phyloP scores from a whole-genome alignment of 176 grass and related monocot species.

The Chrysopogon serrulatus region DNA sequence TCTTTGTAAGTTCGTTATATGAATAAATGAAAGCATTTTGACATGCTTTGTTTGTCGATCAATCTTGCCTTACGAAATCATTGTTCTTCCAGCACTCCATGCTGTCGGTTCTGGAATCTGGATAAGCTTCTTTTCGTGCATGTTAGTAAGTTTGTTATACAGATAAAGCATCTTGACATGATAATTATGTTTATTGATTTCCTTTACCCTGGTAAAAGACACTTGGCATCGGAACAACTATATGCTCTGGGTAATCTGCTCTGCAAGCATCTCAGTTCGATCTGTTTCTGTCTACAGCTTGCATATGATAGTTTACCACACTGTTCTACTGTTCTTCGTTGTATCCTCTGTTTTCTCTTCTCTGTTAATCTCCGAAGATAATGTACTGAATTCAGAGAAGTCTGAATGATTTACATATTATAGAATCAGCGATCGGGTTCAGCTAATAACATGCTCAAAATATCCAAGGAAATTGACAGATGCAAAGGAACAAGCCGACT shows the following conservation, averaged over 20 bases:
- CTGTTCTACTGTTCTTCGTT: too few relatives aligned
- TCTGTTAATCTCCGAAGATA: too few relatives aligned
- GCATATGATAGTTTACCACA: too few relatives aligned
- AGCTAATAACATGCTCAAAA: background rate
- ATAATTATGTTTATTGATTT: background rate
- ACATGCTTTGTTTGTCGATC: background rate
- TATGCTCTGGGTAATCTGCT: background rate
- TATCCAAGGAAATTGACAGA: background rate
- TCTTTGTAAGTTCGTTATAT: slow-evolving; percentile 18
- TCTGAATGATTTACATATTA: too few relatives aligned
- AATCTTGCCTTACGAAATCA: background rate
- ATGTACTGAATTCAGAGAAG: too few relatives aligned
- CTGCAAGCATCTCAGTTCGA: background rate
- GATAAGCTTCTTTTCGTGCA: background rate
- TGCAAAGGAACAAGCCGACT: background rate
- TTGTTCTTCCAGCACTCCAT: background rate
- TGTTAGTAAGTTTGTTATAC: background rate
- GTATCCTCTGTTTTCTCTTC: too few relatives aligned
- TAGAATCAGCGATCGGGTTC: too few relatives aligned
- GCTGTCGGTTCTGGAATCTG: background rate
- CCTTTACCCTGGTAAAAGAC: background rate
- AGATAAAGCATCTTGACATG: background rate
- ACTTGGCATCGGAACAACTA: background rate
- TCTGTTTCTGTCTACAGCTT: background rate
- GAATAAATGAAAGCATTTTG: slow-evolving; percentile 24